Evolutionary conservation across 75 land plant genomes (phyloP).

Genomic region (Gnetum montanum): DNA sequence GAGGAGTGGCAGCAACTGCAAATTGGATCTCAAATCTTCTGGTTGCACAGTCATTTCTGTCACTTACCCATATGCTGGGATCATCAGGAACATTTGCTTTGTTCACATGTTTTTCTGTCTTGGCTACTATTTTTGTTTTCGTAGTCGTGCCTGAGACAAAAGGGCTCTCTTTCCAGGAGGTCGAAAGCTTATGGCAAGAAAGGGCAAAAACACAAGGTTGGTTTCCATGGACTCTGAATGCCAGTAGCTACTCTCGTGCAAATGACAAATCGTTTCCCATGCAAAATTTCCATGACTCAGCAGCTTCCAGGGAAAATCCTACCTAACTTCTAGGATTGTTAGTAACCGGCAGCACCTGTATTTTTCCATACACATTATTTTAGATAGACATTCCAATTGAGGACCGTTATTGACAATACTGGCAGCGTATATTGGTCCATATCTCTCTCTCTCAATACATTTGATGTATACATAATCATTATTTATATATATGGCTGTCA

Average conservation of each 20-base stretch:
- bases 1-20: conserved; percentile 18
- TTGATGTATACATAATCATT: too few species aligned
- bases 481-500: too few species aligned
- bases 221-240: conserved; percentile 1
- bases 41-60: conserved; percentile 20
- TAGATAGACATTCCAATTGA: too few species aligned
- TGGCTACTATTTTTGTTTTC: conserved; percentile 12
- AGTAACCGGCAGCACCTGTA: too few species aligned
- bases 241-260: conserved; percentile 2
- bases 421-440: too few species aligned
- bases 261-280: conserved; percentile 6
- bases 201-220: conserved; percentile 8
- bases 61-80: conserved; percentile 13
- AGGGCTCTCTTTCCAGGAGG: conserved; percentile 17
- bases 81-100: conserved; percentile 11
- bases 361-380: too few species aligned
- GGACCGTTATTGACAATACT: too few species aligned
- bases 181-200: conserved; percentile 15
- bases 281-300: conserved; percentile 5
- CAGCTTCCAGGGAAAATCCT: not conserved
- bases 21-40: conserved; percentile 23
- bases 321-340: not conserved
- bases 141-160: conserved; percentile 17
- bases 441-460: too few species aligned
- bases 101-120: conserved; percentile 10